Percentiles rank a stretch among this genome's conserved stretches.
Conservation (phyloP, 768 basidiomycete species). For the Boletus edulis region DNA sequence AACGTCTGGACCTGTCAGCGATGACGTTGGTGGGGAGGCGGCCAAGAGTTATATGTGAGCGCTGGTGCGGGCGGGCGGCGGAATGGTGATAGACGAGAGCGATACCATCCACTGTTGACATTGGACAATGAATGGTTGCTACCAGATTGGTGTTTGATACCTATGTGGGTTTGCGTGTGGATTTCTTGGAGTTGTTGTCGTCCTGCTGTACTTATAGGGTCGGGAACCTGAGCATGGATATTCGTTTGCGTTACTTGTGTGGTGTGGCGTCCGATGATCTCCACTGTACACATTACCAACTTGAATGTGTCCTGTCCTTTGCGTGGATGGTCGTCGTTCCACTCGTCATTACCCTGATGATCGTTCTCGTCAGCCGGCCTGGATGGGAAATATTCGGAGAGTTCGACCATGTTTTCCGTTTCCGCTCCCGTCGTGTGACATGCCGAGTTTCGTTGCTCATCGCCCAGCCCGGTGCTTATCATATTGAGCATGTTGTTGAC, state of each 20-base stretch:
- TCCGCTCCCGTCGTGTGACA: too few species aligned
- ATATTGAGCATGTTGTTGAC: conserved; percentile 84
- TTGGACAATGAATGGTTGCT: too few species aligned
- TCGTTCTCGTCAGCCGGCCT: conserved; percentile 61
- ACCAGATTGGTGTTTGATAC: too few species aligned
- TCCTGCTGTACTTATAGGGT: too few species aligned
- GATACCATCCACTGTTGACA: too few species aligned
- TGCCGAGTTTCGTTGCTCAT: too few species aligned
- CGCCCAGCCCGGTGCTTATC: conserved; percentile 75
- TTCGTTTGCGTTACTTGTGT: too few species aligned
- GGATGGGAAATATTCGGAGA: conserved; percentile 60
- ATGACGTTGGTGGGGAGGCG: background rate
- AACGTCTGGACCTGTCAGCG: background rate
- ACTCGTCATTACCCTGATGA: conserved; percentile 68
- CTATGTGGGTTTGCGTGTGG: too few species aligned
- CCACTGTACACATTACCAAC: too few species aligned
- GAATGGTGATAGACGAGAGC: background rate
- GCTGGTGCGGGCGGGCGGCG: background rate
- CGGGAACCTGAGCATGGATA: too few species aligned
- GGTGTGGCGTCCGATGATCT: too few species aligned
- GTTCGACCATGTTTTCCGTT: conserved; percentile 42
- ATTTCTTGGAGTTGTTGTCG: too few species aligned
- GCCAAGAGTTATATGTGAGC: conserved; percentile 20
- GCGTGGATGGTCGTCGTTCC: conserved; percentile 89
- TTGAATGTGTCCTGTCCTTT: conserved; percentile 43